Evolutionary conservation across 257 asterid genomes (phyloP).

Genomic region (Sherardia arvensis): DNA sequence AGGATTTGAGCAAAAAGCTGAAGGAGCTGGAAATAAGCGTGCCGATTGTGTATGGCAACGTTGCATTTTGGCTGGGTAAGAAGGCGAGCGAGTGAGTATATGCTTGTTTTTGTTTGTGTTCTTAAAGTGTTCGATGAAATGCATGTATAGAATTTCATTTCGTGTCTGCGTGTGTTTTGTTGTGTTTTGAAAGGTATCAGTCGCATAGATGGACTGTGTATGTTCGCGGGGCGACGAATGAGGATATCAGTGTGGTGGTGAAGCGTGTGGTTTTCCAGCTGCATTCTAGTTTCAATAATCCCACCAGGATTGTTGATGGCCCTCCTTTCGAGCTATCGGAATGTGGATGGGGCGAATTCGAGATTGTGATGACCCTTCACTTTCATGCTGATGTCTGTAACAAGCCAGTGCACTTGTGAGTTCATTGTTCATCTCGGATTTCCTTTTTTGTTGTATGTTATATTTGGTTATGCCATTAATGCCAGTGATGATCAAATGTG

Average conservation of each 20-base stretch:
- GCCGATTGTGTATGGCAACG: constrained; percentile 84
- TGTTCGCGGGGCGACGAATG: constrained; percentile 83
- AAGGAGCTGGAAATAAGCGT: constrained; percentile 68
- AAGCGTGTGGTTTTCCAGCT: constrained; percentile 80
- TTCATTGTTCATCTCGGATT: constrained; percentile 18
- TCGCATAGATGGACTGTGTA: constrained; percentile 92
- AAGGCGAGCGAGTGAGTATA: constrained; percentile 89
- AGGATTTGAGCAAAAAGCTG: constrained; percentile 53
- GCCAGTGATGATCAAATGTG: not conserved
- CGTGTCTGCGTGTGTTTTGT: not conserved
- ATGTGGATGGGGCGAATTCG: constrained; percentile 98
- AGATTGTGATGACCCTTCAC: constrained; percentile 80
- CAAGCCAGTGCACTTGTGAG: constrained; percentile 94
- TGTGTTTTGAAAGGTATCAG: constrained; percentile 47
- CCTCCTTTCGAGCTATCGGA: constrained; percentile 90
- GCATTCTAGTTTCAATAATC: constrained; percentile 92
- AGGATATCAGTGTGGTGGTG: constrained; percentile 75
- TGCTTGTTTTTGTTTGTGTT: not conserved
- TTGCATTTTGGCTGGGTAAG: constrained; percentile 99
- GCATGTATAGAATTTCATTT: not conserved
- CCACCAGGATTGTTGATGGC: constrained; percentile 60
- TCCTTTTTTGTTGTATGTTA: not conserved
- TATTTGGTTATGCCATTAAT: not conserved
- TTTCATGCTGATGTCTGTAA: constrained; percentile 67
- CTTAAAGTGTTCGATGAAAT: constrained; percentile 24